These are phyloP conservation scores for Kuraishia ogatae DNA, from an alignment of 805 yeast genomes.

Conservation along the genomic window DNA sequence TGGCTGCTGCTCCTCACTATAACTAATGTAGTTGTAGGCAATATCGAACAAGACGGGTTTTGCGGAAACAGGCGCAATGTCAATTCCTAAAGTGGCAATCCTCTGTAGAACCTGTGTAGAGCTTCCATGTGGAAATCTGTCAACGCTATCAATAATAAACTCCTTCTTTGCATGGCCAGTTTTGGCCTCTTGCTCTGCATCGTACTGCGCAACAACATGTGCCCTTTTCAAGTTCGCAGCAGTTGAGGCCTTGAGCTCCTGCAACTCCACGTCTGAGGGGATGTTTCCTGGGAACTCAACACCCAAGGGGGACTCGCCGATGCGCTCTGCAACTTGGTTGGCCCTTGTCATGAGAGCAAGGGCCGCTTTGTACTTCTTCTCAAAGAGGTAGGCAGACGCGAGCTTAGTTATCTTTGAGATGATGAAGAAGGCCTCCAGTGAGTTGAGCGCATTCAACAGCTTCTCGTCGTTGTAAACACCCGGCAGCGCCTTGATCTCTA, in stretches of 20 bases:
- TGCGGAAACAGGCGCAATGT: slow-evolving; percentile 54
- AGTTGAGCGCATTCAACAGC: slow-evolving; percentile 43
- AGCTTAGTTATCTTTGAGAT: slow-evolving; percentile 33
- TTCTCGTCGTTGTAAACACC: slow-evolving; percentile 87
- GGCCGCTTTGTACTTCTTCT: slow-evolving; percentile 35
- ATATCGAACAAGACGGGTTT: slow-evolving; percentile 91
- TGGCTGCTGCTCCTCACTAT: slow-evolving; percentile 25
- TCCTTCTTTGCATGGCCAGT: slow-evolving; percentile 4
- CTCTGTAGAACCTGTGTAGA: slow-evolving; percentile 20
- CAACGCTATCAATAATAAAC: slow-evolving; percentile 19
- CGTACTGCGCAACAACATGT: slow-evolving; percentile 42
- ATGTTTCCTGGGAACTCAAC: slow-evolving; percentile 32
- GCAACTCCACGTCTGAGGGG: slow-evolving; percentile 27
- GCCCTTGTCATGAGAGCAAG: slow-evolving; percentile 33
- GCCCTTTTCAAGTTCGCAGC: slow-evolving; percentile 16
- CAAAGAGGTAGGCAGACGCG: slow-evolving; percentile 33
- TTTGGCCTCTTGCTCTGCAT: slow-evolving; percentile 16
- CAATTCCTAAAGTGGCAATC: slow-evolving; percentile 20
- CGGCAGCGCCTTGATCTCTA: slow-evolving; percentile 68
- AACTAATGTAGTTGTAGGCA: slow-evolving; percentile 74
- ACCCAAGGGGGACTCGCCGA: slow-evolving; percentile 9
- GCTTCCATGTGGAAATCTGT: slow-evolving; percentile 20
- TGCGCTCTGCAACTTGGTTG: not conserved
- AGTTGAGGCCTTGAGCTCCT: slow-evolving; percentile 13
- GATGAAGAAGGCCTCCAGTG: slow-evolving; percentile 39